Percentiles rank a stretch among this genome's conserved stretches.
These are phyloP conservation scores for Groenewaldozyma tartarivorans DNA, from an alignment of 805 yeast genomes.

Conservation along the genomic window DNA sequence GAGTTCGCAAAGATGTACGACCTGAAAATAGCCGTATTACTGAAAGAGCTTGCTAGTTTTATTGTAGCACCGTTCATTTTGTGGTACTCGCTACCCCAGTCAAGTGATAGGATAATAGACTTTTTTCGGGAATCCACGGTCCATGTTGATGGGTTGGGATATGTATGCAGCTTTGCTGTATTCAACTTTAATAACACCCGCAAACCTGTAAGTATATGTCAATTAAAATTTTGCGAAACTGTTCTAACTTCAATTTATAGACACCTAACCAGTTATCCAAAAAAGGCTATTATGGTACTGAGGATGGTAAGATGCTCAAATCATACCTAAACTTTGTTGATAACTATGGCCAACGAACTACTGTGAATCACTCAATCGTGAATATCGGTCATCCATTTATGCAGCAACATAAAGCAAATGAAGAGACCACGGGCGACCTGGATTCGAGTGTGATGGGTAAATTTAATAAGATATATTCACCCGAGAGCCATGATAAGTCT, in stretches of 20 bases:
- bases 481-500: constrained; percentile 3
- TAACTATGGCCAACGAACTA: constrained; percentile 46
- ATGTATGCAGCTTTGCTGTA: constrained; percentile 90
- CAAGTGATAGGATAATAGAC: constrained; percentile 71
- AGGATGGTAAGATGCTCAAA: constrained; percentile 84
- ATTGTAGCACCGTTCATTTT: constrained; percentile 81
- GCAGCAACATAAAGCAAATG: background rate
- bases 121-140: constrained; percentile 84
- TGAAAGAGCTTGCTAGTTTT: constrained; percentile 74
- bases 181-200: constrained; percentile 62
- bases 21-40: constrained; percentile 56
- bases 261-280: constrained; percentile 11
- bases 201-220: too few relatives aligned
- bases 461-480: constrained; percentile 18
- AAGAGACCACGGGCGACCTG: constrained; percentile 9
- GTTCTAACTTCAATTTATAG: background rate
- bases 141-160: constrained; percentile 90
- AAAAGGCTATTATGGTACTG: constrained; percentile 28
- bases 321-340: constrained; percentile 82
- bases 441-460: constrained; percentile 27
- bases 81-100: constrained; percentile 70
- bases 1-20: constrained; percentile 77
- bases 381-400: too few relatives aligned
- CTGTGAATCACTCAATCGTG: too few relatives aligned
- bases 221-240: too few relatives aligned